Evolutionary conservation across 768 basidiomycete genomes (phyloP), one percentile per base, ranked within the genome.

Genomic region (Boletus reticuloceps): DNA sequence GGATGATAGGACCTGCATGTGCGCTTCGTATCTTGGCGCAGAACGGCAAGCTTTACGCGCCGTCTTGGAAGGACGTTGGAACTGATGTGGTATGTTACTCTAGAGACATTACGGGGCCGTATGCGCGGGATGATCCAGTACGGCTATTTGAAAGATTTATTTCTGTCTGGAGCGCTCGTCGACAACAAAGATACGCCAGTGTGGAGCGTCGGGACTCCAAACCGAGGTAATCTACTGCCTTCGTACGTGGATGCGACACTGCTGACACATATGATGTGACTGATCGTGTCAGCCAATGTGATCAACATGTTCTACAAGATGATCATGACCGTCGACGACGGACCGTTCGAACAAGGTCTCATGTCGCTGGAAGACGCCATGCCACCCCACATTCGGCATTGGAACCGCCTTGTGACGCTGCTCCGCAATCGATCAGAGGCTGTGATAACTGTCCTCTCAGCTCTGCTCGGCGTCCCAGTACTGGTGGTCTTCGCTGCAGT

Each of bases 1-100:
- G 40, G 47, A 55, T 67, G 52, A 12, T 66, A 43, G 63, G 65
- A 38, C 65, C 63, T 5, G 53, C 58, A 14, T 65, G 58, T 20
- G 60, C 63, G 10, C 14, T 67, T 43, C 60, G 53, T 9, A 58
- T 51, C 3, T 48, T 66, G 29, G 56, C 58, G 3, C 56, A 54
- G 27, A 53, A 58, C 14, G 11, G 66, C 17, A 32, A 54, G 58
- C 56, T 9, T 50, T 48, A 2, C 10, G 7, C 13, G 6, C 8
- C 13, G 13, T 41, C 29, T 45, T 37, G 0, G 0, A n/a, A 6
- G 6, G 13, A 17, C 13, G 8, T 22, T 12, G 9, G 6, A 39
- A 20, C 31, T 58, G 38, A 64, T 19, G 0, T 14, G 4, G 10
- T 11, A 16, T 27, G 2, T 38, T 25, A 32, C n/a, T 31, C 32